phyloP scores from a whole-genome alignment of 805 yeast species.

The Candida parachauliodes region DNA sequence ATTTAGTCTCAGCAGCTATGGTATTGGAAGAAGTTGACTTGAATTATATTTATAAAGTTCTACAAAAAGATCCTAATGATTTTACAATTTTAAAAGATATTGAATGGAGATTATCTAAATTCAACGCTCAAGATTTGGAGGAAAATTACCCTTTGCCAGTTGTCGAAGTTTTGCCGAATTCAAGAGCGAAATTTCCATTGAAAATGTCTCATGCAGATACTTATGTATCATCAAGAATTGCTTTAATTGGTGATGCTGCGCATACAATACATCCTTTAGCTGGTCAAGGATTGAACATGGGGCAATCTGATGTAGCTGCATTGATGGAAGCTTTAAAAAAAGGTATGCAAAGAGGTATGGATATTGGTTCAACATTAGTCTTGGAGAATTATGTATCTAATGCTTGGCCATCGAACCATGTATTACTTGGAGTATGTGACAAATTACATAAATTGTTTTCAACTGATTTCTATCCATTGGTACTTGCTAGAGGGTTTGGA shows the following conservation, averaged over 20 bases:
- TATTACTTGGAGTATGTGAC: slow-evolving; percentile 83
- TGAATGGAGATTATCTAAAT: slow-evolving; percentile 58
- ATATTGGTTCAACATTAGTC: slow-evolving; percentile 77
- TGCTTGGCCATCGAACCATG: slow-evolving; percentile 78
- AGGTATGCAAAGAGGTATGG: slow-evolving; percentile 76
- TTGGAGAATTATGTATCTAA: slow-evolving; percentile 84
- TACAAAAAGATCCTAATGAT: slow-evolving; percentile 36
- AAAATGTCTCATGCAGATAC: slow-evolving; percentile 87
- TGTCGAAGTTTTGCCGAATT: slow-evolving; percentile 50
- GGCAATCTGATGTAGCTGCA: slow-evolving; percentile 84
- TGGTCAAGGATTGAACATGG: slow-evolving; percentile 98
- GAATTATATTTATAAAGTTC: slow-evolving; percentile 54
- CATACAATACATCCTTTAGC: slow-evolving; percentile 97
- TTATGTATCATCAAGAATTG: slow-evolving; percentile 79
- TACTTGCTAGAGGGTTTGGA: slow-evolving; percentile 72
- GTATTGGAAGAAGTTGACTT: slow-evolving; percentile 76
- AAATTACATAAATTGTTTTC: slow-evolving; percentile 85
- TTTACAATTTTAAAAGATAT: slow-evolving; percentile 62
- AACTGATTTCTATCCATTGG: slow-evolving; percentile 70
- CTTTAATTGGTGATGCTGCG: slow-evolving; percentile 97
- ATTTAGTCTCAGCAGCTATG: slow-evolving; percentile 81
- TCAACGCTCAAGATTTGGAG: slow-evolving; percentile 45
- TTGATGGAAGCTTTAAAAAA: slow-evolving; percentile 65
- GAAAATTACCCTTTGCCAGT: slow-evolving; percentile 67
- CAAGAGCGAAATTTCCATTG: slow-evolving; percentile 87